phyloP scores from a whole-genome alignment of 768 basidiomycete species.

The Collybiopsis confluens region DNA sequence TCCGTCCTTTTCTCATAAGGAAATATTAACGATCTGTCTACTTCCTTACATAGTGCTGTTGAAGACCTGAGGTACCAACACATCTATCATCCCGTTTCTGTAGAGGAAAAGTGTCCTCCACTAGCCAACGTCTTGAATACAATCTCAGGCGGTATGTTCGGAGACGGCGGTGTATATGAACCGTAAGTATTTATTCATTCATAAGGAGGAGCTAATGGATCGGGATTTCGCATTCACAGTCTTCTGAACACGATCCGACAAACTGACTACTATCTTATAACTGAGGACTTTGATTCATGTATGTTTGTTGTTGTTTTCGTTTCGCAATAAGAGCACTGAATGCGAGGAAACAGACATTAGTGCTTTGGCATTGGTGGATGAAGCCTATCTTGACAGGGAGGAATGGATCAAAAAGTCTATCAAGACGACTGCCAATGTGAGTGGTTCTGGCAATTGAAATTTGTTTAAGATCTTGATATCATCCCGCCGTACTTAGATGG shows the following conservation, averaged over 20 bases:
- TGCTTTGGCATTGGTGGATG: constrained; percentile 83
- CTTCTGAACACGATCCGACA: constrained; percentile 74
- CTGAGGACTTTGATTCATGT: constrained; percentile 96
- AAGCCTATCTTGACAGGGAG: constrained; percentile 76
- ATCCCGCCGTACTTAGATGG: constrained; percentile 54
- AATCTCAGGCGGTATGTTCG: constrained; percentile 77
- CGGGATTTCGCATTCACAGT: constrained; percentile 26
- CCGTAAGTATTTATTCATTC: constrained; percentile 49
- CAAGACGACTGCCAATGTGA: constrained; percentile 71
- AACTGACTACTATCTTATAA: constrained; percentile 74
- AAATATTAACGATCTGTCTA: too few relatives aligned
- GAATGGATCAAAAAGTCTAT: constrained; percentile 95
- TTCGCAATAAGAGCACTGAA: not conserved
- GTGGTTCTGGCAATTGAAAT: not conserved
- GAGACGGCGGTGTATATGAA: constrained; percentile 77
- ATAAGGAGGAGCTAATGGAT: constrained; percentile 12
- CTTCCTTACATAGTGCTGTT: constrained; percentile 46
- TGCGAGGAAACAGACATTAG: constrained; percentile 74
- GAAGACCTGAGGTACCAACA: constrained; percentile 86
- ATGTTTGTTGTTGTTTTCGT: constrained; percentile 19
- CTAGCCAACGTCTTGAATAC: constrained; percentile 76
- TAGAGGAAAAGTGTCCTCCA: constrained; percentile 80
- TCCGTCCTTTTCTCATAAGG: not conserved
- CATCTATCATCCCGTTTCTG: constrained; percentile 72
- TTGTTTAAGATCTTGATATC: not conserved